Base-by-base conservation (phyloP, 2,329 filamentous ascomycete species). In the Hypoxylon sp. region DNA sequence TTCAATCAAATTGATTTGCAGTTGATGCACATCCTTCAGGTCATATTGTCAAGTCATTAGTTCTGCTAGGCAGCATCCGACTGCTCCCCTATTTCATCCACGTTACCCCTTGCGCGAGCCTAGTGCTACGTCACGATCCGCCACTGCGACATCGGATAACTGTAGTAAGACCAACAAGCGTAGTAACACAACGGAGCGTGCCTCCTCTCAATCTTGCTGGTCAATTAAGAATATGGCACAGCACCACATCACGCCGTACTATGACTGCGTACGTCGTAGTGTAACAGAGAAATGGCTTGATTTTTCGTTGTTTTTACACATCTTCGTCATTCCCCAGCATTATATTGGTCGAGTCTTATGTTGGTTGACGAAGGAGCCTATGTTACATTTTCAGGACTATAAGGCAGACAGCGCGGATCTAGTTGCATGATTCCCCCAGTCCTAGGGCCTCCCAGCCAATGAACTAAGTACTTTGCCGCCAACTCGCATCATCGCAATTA, bases 1-100 rank as follows among this genome's bases (percentile, higher is more conserved):
- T 51, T 49, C 51, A 46, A 58, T 54, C 30, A 61, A 46, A 20
- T 44, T 35, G n/a, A 13, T 48, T 51, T 20, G 17, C 17, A 42
- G 37, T 42, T 42, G 49, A 25, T 31, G 25, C 27, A 30, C 51
- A 31, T 61, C 49, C 30, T 48, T 61, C 46, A 42, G 13, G 46
- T 62, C 64, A 59, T 63, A 58, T 62, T 44, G 25, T 22, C 42
- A 25, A 27, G 48, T 54, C 64, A 49, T 49, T 51, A 57, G 55
- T 17, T 61, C 51, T 58, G 40, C 48, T 50, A 61, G 42, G 54
- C 25, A 51, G 17, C 60, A 50, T 35, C 46, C 37, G 46, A 58
- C 59, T 51, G 31, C 31, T 35, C 57, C 40, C 35, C 17, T 66
- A 66, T 66, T 57, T 11, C 40, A 27, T 54, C 56, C 53, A 27